Evolutionary conservation across 768 basidiomycete genomes (phyloP).

Genomic region (Boletus edulis): DNA sequence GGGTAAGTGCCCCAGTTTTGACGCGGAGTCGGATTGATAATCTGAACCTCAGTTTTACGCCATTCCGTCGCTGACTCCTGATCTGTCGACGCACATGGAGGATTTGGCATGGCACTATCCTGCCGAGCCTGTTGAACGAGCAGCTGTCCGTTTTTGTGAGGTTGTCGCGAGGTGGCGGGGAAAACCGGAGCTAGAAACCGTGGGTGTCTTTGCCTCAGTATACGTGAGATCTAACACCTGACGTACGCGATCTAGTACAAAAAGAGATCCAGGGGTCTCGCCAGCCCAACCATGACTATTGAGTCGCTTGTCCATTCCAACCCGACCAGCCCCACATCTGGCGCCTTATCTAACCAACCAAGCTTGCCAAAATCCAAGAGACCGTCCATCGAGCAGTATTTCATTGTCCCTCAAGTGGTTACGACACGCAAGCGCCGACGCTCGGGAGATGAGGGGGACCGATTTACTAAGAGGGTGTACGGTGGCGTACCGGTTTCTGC

Average conservation of each 20-base stretch:
- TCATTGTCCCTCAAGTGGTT: slow-evolving; percentile 22
- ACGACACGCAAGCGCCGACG: slow-evolving; percentile 28
- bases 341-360: slow-evolving; percentile 19
- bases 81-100: slow-evolving; percentile 79
- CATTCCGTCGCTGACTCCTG: slow-evolving; percentile 66
- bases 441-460: slow-evolving; percentile 25
- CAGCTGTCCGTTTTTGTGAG: slow-evolving; percentile 76
- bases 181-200: slow-evolving; percentile 80
- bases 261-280: slow-evolving; percentile 40
- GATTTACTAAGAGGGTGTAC: slow-evolving; percentile 22
- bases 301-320: slow-evolving; percentile 71
- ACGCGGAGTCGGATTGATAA: slow-evolving; percentile 5
- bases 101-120: slow-evolving; percentile 71
- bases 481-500: slow-evolving; percentile 8
- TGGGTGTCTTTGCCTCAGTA: slow-evolving; percentile 26
- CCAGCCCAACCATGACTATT: slow-evolving; percentile 50
- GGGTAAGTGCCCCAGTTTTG: slow-evolving; percentile 45
- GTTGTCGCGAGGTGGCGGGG: slow-evolving; percentile 81
- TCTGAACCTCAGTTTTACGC: slow-evolving; percentile 64
- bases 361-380: slow-evolving; percentile 22
- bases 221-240: slow-evolving; percentile 14
- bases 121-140: slow-evolving; percentile 77
- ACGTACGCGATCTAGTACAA: slow-evolving; percentile 49
- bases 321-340: slow-evolving; percentile 53
- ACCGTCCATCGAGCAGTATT: slow-evolving; percentile 40